A percentile compares a stretch with the other conserved stretches of the same genome.
Conservation (phyloP, 1,139 yeast species). For the Lodderomyces jiufengensis region DNA sequence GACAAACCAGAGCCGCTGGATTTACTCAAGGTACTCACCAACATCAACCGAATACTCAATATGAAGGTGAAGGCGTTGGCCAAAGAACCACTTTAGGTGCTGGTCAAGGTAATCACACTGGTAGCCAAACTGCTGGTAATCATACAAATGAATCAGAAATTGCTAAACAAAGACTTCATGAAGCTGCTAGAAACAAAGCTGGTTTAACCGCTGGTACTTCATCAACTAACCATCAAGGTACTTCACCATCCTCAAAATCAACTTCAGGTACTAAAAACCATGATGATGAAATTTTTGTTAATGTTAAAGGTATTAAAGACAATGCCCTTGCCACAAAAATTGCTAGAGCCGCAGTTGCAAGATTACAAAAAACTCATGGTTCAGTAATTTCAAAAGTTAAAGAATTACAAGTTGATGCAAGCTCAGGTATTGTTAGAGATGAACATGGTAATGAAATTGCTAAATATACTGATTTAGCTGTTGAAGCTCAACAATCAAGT, state of each 20-base stretch:
- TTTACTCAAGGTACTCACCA: conserved; percentile 9
- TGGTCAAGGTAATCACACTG: conserved; percentile 2
- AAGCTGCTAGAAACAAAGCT: conserved; percentile 13
- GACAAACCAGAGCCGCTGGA: conserved; percentile 15
- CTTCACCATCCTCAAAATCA: conserved; percentile 6
- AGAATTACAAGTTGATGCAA: conserved; percentile 30
- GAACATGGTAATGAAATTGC: conserved; percentile 23
- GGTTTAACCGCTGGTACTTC: conserved; percentile 9
- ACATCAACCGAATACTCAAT: background rate
- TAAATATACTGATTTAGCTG: conserved; percentile 13
- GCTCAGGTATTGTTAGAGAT: conserved; percentile 30
- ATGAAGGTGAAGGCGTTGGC: conserved; percentile 5
- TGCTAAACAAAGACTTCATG: conserved; percentile 12
- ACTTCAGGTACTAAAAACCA: conserved; percentile 2
- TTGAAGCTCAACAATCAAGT: conserved; percentile 4
- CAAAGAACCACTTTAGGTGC: conserved; percentile 3
- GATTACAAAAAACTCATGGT: conserved; percentile 24
- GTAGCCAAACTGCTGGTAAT: conserved; percentile 1
- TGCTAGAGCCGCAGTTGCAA: conserved; percentile 29
- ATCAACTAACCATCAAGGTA: conserved; percentile 13
- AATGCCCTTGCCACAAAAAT: conserved; percentile 25
- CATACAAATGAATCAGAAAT: conserved; percentile 9
- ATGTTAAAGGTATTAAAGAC: conserved; percentile 30
- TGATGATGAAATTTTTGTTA: conserved; percentile 21
- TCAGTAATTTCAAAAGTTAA: conserved; percentile 22